These are phyloP conservation scores for Diutina mesorugosa DNA, from an alignment of 1,139 yeast genomes.

Conservation along the genomic window DNA sequence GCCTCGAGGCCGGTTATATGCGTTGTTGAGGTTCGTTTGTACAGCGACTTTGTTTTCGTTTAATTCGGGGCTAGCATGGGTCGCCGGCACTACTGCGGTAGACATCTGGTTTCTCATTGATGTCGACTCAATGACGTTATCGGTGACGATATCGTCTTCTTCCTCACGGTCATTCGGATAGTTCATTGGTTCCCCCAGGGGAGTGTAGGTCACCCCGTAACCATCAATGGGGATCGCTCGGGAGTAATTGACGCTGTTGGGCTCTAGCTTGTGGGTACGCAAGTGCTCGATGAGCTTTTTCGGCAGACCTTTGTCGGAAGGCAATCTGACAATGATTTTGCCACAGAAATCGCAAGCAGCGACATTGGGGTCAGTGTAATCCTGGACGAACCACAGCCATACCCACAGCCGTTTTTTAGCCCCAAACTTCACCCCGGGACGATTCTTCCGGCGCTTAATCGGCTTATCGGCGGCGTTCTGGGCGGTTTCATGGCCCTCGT, in stretches of 20 bases:
- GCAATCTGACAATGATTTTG: constrained; percentile 30
- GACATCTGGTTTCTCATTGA: not conserved
- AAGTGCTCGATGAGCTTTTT: constrained; percentile 46
- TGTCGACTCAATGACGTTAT: not conserved
- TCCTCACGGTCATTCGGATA: not conserved
- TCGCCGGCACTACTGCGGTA: not conserved
- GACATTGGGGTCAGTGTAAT: constrained; percentile 29
- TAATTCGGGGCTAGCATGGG: not conserved
- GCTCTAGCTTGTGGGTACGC: constrained; percentile 38
- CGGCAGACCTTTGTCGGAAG: constrained; percentile 47
- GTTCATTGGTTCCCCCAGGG: constrained; percentile 9
- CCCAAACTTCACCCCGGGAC: constrained; percentile 41
- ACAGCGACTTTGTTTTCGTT: not conserved
- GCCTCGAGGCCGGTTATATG: not conserved
- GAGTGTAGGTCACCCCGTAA: constrained; percentile 20
- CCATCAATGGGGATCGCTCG: constrained; percentile 27
- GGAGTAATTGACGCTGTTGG: constrained; percentile 21
- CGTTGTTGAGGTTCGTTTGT: not conserved
- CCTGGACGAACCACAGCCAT: constrained; percentile 50
- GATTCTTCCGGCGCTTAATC: not conserved
- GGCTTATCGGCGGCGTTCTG: not conserved
- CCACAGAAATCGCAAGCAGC: constrained; percentile 47
- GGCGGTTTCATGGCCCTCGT: not conserved
- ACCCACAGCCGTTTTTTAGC: constrained; percentile 52
- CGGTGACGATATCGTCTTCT: not conserved